A percentile compares a stretch with the other conserved stretches of the same genome.
phyloP scores from a whole-genome alignment of 371 early-diverging fungal species.

The Choanephora cucurbitarum region DNA sequence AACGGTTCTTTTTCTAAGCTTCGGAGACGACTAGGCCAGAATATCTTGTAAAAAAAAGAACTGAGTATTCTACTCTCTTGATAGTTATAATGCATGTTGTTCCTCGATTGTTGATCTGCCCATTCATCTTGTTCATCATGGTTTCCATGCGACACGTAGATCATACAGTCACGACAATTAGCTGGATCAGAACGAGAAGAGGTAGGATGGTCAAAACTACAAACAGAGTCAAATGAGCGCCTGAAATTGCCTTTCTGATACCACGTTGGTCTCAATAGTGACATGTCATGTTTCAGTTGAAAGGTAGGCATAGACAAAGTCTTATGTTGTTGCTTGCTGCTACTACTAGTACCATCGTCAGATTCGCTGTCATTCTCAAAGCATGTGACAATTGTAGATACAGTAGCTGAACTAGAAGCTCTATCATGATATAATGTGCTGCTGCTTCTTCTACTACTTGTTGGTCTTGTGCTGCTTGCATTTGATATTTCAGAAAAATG shows the following conservation, averaged over 20 bases:
- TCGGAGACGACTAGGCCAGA: constrained; percentile 4
- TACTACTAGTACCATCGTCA: not conserved
- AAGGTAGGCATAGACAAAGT: not conserved
- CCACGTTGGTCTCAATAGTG: not conserved
- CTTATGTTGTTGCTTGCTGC: not conserved
- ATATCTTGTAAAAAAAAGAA: constrained; percentile 4
- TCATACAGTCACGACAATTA: constrained; percentile 19
- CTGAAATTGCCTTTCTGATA: not conserved
- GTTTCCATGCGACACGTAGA: not conserved
- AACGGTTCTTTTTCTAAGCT: constrained; percentile 9
- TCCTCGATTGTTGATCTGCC: not conserved
- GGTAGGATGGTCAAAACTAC: constrained; percentile 31
- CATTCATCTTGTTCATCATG: not conserved
- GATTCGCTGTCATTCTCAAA: constrained; percentile 10
- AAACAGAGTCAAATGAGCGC: constrained; percentile 24
- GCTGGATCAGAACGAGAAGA: constrained; percentile 26
- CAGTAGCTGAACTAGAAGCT: constrained; percentile 13
- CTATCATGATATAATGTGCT: constrained; percentile 1
- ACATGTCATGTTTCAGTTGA: not conserved
- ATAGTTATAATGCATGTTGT: not conserved
- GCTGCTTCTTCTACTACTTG: constrained; percentile 1
- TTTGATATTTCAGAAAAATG: not conserved
- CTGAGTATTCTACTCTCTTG: not conserved
- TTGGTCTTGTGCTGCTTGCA: not conserved
- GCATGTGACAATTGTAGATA: constrained; percentile 18